phyloP scores from a whole-genome alignment of 1,139 yeast species.

The Geotrichum phurueaensis region DNA sequence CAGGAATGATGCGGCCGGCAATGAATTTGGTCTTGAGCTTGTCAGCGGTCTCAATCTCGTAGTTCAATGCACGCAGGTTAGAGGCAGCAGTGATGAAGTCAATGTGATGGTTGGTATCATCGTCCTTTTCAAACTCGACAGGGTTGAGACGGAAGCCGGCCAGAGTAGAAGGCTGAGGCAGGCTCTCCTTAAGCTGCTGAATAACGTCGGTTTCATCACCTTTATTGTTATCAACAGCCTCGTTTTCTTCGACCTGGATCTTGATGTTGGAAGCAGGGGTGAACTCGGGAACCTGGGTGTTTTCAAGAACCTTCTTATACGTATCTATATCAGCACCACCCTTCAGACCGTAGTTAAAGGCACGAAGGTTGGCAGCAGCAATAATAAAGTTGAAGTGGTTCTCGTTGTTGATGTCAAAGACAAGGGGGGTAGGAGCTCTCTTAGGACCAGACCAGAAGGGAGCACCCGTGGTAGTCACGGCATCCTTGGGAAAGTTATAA shows the following conservation, averaged over 20 bases:
- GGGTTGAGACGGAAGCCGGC: conserved; percentile 84
- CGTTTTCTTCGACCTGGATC: conserved; percentile 85
- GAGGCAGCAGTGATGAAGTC: conserved; percentile 97
- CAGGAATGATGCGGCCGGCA: conserved; percentile 90
- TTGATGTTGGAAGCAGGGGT: conserved; percentile 67
- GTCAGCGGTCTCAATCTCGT: conserved; percentile 58
- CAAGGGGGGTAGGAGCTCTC: conserved; percentile 85
- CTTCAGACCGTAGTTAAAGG: conserved; percentile 77
- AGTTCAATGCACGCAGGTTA: conserved; percentile 89
- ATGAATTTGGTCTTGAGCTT: conserved; percentile 70
- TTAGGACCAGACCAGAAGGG: conserved; percentile 98
- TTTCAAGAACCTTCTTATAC: conserved; percentile 46
- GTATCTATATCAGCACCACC: conserved; percentile 42
- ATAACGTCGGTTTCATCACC: conserved; percentile 32
- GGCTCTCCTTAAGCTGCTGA: conserved; percentile 54
- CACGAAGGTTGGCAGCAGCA: conserved; percentile 88
- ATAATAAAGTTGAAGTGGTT: conserved; percentile 79
- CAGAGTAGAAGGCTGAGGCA: conserved; percentile 84
- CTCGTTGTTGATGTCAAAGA: conserved; percentile 64
- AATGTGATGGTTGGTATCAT: conserved; percentile 91
- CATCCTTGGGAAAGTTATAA: conserved; percentile 91
- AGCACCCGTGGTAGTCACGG: conserved; percentile 81
- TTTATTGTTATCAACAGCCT: conserved; percentile 49
- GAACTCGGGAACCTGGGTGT: conserved; percentile 58
- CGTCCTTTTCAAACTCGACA: conserved; percentile 95